Evolutionary conservation across 768 basidiomycete species (phyloP).

Genomic region (Suillus subluteus): DNA sequence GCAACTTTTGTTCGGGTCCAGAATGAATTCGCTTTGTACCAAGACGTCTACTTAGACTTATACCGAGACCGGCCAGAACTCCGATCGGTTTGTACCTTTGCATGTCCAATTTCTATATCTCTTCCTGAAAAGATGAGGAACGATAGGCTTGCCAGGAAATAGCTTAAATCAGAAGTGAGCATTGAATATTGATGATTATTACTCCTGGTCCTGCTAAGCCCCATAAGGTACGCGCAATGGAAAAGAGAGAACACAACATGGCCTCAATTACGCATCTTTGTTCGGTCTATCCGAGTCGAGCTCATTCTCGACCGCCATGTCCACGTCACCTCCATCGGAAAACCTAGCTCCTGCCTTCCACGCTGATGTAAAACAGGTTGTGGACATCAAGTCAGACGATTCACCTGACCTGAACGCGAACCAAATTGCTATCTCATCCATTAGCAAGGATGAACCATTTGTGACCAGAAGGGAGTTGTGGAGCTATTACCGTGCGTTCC

Average conservation of each 20-base stretch:
- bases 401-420: conserved; percentile 10
- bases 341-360: conserved; percentile 1
- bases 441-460: conserved; percentile 59
- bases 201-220: neutral
- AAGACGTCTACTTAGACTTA: too few species aligned
- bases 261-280: neutral
- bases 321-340: conserved; percentile 12
- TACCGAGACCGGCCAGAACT: too few species aligned
- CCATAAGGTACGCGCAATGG: neutral
- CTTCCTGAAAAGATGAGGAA: neutral
- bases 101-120: neutral
- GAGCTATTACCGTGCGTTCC: conserved; percentile 72
- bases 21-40: too few species aligned
- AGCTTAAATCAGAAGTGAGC: neutral
- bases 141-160: neutral
- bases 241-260: neutral
- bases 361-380: conserved; percentile 15
- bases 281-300: neutral
- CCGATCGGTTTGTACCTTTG: neutral
- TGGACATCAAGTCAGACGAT: conserved; percentile 14
- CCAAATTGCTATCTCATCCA: conserved; percentile 41
- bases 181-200: neutral
- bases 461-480: conserved; percentile 77
- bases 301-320: conserved; percentile 18
- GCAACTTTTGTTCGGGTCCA: neutral